These are phyloP conservation scores for Phaeosphaeriaceae sp. DNA, from an alignment of 2,329 filamentous ascomycete species.

Conservation along the genomic window DNA sequence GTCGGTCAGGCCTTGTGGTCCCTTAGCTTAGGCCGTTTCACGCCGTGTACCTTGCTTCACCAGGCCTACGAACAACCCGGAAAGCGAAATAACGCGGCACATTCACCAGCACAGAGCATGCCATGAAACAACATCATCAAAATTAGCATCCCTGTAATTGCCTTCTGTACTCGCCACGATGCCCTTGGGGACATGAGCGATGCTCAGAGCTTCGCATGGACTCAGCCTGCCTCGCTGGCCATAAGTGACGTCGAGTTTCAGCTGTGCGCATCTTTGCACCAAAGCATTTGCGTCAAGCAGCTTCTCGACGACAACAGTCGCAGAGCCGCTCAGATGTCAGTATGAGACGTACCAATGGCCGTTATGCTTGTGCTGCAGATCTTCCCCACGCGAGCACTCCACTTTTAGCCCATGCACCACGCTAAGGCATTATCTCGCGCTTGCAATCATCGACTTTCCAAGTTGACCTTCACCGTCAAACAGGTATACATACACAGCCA, in stretches of 20 bases:
- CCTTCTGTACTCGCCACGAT: background rate
- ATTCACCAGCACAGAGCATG: background rate
- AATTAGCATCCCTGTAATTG: background rate
- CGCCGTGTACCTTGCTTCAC: background rate
- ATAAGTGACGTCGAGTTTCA: constrained; percentile 32
- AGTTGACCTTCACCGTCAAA: background rate
- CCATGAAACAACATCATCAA: background rate
- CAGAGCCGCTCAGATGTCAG: constrained; percentile 36
- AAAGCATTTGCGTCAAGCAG: constrained; percentile 30
- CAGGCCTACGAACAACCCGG: background rate
- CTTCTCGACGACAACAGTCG: constrained; percentile 30
- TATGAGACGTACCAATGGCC: constrained; percentile 20
- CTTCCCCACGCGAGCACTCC: constrained; percentile 5
- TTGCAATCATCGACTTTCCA: constrained; percentile 7
- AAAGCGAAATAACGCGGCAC: background rate
- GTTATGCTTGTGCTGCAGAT: constrained; percentile 14
- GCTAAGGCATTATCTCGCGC: constrained; percentile 6
- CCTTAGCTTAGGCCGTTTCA: background rate
- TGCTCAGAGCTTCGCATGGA: background rate
- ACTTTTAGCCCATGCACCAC: background rate
- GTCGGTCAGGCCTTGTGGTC: constrained; percentile 5
- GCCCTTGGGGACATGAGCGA: constrained; percentile 6
- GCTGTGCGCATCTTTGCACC: constrained; percentile 22
- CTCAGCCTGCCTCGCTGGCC: background rate
- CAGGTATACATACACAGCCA: constrained; percentile 2